Evolutionary conservation across 2,329 filamentous ascomycete genomes (phyloP).

Genomic region (Neoarthrinium moseri): DNA sequence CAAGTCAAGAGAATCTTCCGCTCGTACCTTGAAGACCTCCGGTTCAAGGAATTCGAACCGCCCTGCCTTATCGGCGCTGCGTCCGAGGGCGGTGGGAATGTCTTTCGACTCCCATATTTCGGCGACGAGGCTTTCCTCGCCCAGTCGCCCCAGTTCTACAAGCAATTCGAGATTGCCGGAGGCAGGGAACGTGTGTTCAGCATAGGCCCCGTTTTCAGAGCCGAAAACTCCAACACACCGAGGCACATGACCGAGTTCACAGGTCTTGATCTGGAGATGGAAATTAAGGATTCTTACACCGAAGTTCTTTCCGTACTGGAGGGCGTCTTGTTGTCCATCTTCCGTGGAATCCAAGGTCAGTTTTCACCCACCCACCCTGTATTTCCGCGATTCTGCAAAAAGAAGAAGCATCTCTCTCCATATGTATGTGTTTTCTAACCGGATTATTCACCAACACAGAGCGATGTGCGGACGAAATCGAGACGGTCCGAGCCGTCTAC

Average conservation of each 20-base stretch:
- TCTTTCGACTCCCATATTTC: conserved; percentile 90
- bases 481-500: conserved; percentile 70
- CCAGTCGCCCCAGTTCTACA: conserved; percentile 82
- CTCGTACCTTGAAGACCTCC: conserved; percentile 72
- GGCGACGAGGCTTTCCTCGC: conserved; percentile 77
- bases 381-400: neutral
- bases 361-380: conserved; percentile 5
- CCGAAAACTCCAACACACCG: conserved; percentile 83
- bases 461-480: conserved; percentile 69
- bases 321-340: conserved; percentile 74
- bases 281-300: conserved; percentile 75
- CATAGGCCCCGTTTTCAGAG: conserved; percentile 78
- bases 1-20: conserved; percentile 70
- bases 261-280: conserved; percentile 88
- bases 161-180: conserved; percentile 81
- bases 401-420: neutral
- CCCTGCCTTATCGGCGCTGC: conserved; percentile 87
- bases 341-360: conserved; percentile 62
- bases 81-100: conserved; percentile 89
- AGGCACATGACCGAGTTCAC: conserved; percentile 88
- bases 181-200: conserved; percentile 76
- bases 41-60: conserved; percentile 83
- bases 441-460: conserved; percentile 26
- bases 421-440: conserved; percentile 12
- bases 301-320: conserved; percentile 74